phyloP scores from a whole-genome alignment of 1,284 basidiomycete species.

The Taiwanofungus camphoratus region DNA sequence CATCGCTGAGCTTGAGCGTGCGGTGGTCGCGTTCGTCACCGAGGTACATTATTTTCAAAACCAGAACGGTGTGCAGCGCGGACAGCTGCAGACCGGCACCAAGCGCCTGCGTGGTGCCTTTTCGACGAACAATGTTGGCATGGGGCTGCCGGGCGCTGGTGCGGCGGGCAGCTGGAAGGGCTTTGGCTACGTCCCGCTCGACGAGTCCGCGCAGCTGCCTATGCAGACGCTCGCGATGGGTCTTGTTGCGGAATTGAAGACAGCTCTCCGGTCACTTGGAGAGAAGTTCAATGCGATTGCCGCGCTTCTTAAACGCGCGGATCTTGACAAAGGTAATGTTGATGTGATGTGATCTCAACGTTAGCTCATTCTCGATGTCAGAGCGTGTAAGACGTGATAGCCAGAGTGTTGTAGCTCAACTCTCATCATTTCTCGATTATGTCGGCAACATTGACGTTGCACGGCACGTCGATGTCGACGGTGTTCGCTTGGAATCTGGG shows the following conservation, averaged over 20 bases:
- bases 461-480: slow-evolving; percentile 72
- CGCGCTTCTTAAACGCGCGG: slow-evolving; percentile 8
- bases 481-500: slow-evolving; percentile 47
- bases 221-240: slow-evolving; percentile 44
- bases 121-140: slow-evolving; percentile 57
- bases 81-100: slow-evolving; percentile 27
- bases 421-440: slow-evolving; percentile 51
- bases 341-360: neutral
- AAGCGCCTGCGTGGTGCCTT: slow-evolving; percentile 65
- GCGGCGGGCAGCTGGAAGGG: slow-evolving; percentile 68
- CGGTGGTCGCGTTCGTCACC: slow-evolving; percentile 64
- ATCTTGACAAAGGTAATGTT: slow-evolving; percentile 10
- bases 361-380: slow-evolving; percentile 10
- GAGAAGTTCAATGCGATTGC: slow-evolving; percentile 33
- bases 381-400: slow-evolving; percentile 26
- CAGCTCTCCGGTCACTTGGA: slow-evolving; percentile 42
- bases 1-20: slow-evolving; percentile 72
- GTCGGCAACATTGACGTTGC: slow-evolving; percentile 70
- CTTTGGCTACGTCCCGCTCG: slow-evolving; percentile 65
- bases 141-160: slow-evolving; percentile 70
- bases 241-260: slow-evolving; percentile 47
- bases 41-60: slow-evolving; percentile 63
- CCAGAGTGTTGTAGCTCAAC: slow-evolving; percentile 45
- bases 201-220: slow-evolving; percentile 43
- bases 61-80: slow-evolving; percentile 27